Evolutionary conservation across 2,329 filamentous ascomycete genomes (phyloP).

Genomic region (Diaporthe batatas): DNA sequence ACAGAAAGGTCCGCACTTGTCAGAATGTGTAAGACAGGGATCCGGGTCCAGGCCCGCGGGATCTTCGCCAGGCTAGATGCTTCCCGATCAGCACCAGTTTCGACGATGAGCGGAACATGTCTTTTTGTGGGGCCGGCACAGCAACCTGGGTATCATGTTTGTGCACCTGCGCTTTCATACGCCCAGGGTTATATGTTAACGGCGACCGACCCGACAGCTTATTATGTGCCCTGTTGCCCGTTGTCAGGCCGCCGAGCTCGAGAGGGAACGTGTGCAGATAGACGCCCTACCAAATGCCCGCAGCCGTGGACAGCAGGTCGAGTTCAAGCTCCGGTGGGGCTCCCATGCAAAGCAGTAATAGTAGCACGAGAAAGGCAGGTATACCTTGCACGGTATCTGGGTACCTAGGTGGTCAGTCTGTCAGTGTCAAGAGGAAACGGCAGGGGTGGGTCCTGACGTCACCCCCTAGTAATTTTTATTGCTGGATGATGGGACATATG

Average conservation of each 20-base stretch:
- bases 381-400: neutral
- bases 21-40: slow-evolving; percentile 8
- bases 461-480: neutral
- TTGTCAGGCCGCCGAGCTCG: neutral
- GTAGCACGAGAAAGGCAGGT: slow-evolving; percentile 10
- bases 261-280: neutral
- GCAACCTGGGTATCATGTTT: slow-evolving; percentile 10
- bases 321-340: slow-evolving; percentile 19
- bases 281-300: neutral
- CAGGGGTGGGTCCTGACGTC: slow-evolving; percentile 31
- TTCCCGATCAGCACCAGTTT: slow-evolving; percentile 30
- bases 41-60: slow-evolving; percentile 25
- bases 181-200: neutral
- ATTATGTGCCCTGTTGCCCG: neutral
- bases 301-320: neutral
- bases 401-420: neutral
- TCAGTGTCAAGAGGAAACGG: slow-evolving; percentile 5
- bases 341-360: neutral
- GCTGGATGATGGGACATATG: slow-evolving; percentile 12
- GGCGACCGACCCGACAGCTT: neutral
- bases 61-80: slow-evolving; percentile 29
- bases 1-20: slow-evolving; percentile 21
- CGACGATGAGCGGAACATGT: slow-evolving; percentile 30
- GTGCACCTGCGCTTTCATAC: slow-evolving; percentile 13
- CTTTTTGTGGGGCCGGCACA: slow-evolving; percentile 24